Evolutionary conservation across 1,284 basidiomycete genomes (phyloP).

Genomic region (Porogramme epimiltina): DNA sequence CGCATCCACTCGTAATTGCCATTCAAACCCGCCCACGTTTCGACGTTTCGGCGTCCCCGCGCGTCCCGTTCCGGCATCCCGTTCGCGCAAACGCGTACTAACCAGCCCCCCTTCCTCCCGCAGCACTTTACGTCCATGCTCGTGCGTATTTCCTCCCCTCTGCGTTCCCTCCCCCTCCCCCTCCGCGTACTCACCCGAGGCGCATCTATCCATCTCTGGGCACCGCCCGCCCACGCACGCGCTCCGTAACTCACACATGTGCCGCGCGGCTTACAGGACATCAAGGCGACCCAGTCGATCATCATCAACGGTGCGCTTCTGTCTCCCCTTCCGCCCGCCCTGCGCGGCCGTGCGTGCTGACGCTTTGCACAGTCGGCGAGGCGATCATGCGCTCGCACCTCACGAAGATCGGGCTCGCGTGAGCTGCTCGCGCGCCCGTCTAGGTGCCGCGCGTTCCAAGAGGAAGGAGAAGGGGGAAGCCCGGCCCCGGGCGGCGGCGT

Average conservation of each 20-base stretch:
- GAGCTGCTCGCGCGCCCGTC: background rate
- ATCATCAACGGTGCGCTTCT: slow-evolving; percentile 70
- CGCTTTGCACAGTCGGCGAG: slow-evolving; percentile 13
- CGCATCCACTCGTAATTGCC: too few species aligned
- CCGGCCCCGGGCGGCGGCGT: too few species aligned
- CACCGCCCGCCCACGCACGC: slow-evolving; percentile 28
- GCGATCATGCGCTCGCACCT: slow-evolving; percentile 25
- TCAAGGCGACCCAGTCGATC: slow-evolving; percentile 73
- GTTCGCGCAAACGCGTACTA: background rate
- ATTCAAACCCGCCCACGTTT: too few species aligned
- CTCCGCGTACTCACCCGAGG: slow-evolving; percentile 59
- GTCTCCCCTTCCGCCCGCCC: background rate
- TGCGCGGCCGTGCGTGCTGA: background rate
- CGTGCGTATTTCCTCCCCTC: slow-evolving; percentile 40
- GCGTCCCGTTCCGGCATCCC: background rate
- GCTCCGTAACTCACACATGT: background rate
- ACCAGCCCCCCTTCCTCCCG: slow-evolving; percentile 2
- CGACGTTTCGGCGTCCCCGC: background rate
- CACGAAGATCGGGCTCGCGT: slow-evolving; percentile 25
- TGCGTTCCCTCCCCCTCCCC: slow-evolving; percentile 27
- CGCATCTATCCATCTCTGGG: too few species aligned
- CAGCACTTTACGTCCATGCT: slow-evolving; percentile 81
- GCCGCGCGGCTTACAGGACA: slow-evolving; percentile 62
- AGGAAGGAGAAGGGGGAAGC: background rate
- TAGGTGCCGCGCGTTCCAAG: too few species aligned